phyloP scores from a whole-genome alignment of 345 rosid genomes.

The Eucalyptus regnans region DNA sequence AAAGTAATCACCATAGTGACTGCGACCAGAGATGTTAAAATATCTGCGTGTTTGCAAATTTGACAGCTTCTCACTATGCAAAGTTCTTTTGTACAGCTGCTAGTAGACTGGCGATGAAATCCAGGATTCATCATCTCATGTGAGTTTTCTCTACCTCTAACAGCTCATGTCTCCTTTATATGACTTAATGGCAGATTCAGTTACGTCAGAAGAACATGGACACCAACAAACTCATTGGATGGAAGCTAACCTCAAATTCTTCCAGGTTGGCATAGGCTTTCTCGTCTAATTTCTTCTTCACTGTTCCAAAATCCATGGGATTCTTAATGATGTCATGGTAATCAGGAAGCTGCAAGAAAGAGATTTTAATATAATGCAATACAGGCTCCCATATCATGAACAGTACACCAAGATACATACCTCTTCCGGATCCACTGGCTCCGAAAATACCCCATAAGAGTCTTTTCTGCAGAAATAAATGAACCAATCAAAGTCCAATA shows the following conservation, averaged over 20 bases:
- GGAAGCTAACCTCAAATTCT: constrained; percentile 66
- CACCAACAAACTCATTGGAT: not conserved
- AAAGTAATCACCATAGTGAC: not conserved
- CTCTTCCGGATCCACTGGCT: constrained; percentile 59
- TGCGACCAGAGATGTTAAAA: not conserved
- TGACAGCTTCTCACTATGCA: not conserved
- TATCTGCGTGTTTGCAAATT: not conserved
- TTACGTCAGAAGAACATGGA: not conserved
- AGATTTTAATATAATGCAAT: not conserved
- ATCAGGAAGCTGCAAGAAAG: constrained; percentile 77
- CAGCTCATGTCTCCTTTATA: not conserved
- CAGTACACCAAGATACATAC: not conserved
- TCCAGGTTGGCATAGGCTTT: constrained; percentile 68
- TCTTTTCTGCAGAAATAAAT: constrained; percentile 59
- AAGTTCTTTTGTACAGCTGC: not conserved
- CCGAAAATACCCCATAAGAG: constrained; percentile 88
- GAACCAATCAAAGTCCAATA: constrained; percentile 9
- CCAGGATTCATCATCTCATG: not conserved
- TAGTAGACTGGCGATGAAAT: not conserved
- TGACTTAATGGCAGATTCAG: not conserved
- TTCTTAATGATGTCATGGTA: constrained; percentile 70
- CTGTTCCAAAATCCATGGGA: constrained; percentile 85
- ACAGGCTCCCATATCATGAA: not conserved
- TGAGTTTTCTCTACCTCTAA: not conserved
- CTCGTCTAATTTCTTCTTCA: constrained; percentile 58